These are phyloP conservation scores for Colletotrichum ledebouriae DNA, from an alignment of 2,329 filamentous ascomycete genomes.

Conservation along the genomic window DNA sequence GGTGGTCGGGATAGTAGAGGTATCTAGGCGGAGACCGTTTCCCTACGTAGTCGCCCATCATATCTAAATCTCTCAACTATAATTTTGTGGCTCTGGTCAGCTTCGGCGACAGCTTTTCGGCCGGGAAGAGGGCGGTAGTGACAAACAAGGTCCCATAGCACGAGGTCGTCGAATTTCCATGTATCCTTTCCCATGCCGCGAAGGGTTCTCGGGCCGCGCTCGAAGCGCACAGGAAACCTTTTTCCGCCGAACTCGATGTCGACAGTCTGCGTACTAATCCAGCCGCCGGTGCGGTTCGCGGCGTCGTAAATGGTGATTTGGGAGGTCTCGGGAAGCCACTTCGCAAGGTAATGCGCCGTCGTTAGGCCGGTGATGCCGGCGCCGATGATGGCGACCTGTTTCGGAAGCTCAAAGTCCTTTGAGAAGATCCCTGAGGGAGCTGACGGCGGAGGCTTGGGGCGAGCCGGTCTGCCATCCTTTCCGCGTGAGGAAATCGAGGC, in stretches of 20 bases:
- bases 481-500: background rate
- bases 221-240: constrained; percentile 75
- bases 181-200: constrained; percentile 61
- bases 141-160: constrained; percentile 79
- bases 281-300: constrained; percentile 79
- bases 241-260: constrained; percentile 69
- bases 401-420: constrained; percentile 38
- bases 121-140: constrained; percentile 32
- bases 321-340: constrained; percentile 71
- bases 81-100: constrained; percentile 1
- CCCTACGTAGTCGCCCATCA: constrained; percentile 22
- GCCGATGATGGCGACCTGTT: constrained; percentile 77
- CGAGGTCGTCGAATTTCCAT: constrained; percentile 69
- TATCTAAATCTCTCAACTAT: constrained; percentile 32
- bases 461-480: background rate
- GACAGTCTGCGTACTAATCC: constrained; percentile 79
- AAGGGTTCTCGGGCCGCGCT: constrained; percentile 86
- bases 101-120: background rate
- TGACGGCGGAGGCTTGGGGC: background rate
- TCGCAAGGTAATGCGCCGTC: constrained; percentile 81
- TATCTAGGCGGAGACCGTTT: constrained; percentile 66
- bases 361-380: constrained; percentile 87
- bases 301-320: constrained; percentile 88
- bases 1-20: constrained; percentile 89
- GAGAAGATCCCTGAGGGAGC: background rate